phyloP scores from a whole-genome alignment of 2,329 filamentous ascomycete genomes.

The Bipolaris victoriae region DNA sequence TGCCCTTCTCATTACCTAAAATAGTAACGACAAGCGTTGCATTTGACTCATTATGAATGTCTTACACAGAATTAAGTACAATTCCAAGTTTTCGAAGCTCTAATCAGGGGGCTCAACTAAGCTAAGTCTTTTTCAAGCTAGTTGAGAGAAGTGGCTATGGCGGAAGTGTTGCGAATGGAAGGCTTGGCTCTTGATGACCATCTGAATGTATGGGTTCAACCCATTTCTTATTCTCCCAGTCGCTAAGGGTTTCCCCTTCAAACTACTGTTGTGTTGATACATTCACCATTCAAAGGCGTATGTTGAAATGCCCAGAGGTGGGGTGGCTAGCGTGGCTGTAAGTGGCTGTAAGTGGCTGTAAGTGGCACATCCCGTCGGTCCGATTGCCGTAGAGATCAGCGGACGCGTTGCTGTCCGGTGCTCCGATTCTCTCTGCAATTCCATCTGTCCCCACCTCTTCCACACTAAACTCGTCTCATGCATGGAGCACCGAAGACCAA shows the following conservation, averaged over 20 bases:
- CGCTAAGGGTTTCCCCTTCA: not conserved
- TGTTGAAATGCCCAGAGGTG: not conserved
- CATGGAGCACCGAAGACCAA: constrained; percentile 33
- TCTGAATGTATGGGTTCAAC: too few species aligned
- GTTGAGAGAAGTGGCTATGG: too few species aligned
- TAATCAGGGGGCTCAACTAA: not conserved
- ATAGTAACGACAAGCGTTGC: too few species aligned
- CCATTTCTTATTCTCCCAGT: not conserved
- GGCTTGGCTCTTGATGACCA: too few species aligned
- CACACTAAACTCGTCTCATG: constrained; percentile 21
- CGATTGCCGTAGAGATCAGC: constrained; percentile 12
- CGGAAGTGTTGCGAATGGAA: not conserved
- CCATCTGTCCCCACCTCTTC: constrained; percentile 14
- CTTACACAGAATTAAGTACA: not conserved
- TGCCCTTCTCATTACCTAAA: too few species aligned
- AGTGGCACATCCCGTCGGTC: constrained; percentile 4
- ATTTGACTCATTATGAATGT: not conserved
- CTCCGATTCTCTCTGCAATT: constrained; percentile 10
- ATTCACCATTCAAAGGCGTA: not conserved
- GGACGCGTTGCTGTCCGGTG: constrained; percentile 2
- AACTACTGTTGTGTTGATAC: not conserved
- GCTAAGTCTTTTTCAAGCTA: too few species aligned
- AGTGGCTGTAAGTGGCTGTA: not conserved
- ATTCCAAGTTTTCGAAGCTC: not conserved
- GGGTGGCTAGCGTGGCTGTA: not conserved